A percentile compares a stretch with the other conserved stretches of the same genome.
Conservation (phyloP, 2,329 filamentous ascomycete genomes). For the Basipetospora sp. region DNA sequence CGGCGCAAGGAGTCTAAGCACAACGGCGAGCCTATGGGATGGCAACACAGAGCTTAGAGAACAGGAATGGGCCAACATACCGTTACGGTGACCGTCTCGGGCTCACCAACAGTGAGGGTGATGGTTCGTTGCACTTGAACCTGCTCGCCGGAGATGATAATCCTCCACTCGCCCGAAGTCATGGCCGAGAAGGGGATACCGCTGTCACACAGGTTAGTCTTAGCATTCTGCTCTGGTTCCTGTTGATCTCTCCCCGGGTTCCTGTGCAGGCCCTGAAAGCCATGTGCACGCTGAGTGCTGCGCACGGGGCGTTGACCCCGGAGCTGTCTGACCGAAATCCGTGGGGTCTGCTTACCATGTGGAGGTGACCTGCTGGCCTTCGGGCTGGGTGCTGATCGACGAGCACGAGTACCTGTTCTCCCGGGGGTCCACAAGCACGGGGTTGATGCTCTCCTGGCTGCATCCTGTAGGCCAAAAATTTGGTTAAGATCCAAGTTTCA, state of each 20-base stretch:
- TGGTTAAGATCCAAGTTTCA: not conserved
- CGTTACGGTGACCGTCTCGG: constrained; percentile 19
- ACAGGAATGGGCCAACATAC: constrained; percentile 11
- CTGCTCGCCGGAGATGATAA: constrained; percentile 20
- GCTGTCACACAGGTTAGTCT: constrained; percentile 9
- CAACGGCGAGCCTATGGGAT: not conserved
- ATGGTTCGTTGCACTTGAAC: constrained; percentile 22
- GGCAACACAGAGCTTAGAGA: not conserved
- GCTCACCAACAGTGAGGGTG: constrained; percentile 18
- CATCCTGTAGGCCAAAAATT: constrained; percentile 18
- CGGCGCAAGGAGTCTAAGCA: not conserved
- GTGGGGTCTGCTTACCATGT: constrained; percentile 18
- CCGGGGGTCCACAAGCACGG: constrained; percentile 19
- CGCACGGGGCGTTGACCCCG: not conserved
- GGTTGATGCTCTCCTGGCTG: constrained; percentile 19
- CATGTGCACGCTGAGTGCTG: not conserved
- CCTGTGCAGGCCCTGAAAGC: too few species aligned
- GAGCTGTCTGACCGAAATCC: too few species aligned
- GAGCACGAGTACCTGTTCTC: constrained; percentile 22
- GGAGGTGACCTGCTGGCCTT: constrained; percentile 21
- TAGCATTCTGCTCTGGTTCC: not conserved
- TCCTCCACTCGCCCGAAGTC: constrained; percentile 22
- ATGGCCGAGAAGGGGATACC: constrained; percentile 23
- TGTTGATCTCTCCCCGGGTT: too few species aligned
- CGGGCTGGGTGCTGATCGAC: constrained; percentile 19